Base-by-base conservation (phyloP, 352 stramenopile species). In the Globisporangium radiosum region DNA sequence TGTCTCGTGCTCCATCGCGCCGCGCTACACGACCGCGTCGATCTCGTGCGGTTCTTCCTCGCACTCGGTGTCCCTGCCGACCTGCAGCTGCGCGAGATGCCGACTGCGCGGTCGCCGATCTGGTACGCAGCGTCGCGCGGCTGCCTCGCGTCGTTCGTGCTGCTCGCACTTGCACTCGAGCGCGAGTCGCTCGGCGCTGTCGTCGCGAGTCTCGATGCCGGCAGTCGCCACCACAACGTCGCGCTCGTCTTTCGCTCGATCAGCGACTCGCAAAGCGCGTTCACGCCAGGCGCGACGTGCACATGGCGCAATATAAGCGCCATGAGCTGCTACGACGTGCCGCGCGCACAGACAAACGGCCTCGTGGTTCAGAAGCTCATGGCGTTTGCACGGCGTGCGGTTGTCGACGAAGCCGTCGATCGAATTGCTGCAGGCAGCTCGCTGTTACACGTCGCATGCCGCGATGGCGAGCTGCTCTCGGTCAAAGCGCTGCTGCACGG, bases 251-350 rank as follows among this genome's bases (percentile, higher is more conserved):
- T 70, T 37, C 57, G 62, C 4, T 68, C 54, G 8, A 74, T 76
- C 4, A 9, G 33, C 19, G 52, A 59, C 14, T 76, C 71, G 6
- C 63, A 17, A 14, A 75, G 69, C 51, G 66, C 54, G 50, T 53
- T 64, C 6, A 58, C 61, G 11, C 56, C 58, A 15, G 62, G 57
- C 36, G 65, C 71, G 7, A 63, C 43, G 0, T 85, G 78, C 52
- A 75, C 60, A 25, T 88, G 78, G 78, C 73, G 81, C 52, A 85
- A 84, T 36, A 47, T 88, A 39, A 66, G 68, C 48, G 65, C 70
- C 0, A 81, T 88, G 47, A 78, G 76, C 33, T 87, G 78, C 51
- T 78, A 77, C 57, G 68, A 66, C 37, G 14, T 78, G 0, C 62
- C 68, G 4, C 68, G 59, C 52, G 50, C 50, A 10, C 66, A 76